phyloP scores from a whole-genome alignment of 1,284 basidiomycete genomes.

The Cutaneotrichosporon mucoides region DNA sequence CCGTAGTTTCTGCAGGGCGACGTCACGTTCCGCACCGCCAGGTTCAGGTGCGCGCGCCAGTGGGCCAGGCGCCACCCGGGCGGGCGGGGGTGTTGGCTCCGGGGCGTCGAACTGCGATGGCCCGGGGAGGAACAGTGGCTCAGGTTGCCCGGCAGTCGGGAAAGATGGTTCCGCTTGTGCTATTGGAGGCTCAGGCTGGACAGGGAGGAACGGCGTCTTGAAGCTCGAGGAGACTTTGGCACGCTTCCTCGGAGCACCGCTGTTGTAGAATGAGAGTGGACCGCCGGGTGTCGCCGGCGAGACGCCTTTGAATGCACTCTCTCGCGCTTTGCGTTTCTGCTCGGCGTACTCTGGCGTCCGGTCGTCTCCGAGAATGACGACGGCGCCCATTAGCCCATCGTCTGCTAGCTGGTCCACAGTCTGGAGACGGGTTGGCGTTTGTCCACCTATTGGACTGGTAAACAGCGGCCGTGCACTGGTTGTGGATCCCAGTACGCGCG shows the following conservation, averaged over 20 bases:
- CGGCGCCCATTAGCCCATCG: slow-evolving; percentile 14
- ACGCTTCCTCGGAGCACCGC: slow-evolving; percentile 2
- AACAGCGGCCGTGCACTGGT: neutral
- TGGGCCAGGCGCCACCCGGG: neutral
- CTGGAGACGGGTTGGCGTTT: neutral
- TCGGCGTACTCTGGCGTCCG: slow-evolving; percentile 15
- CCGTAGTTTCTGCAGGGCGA: slow-evolving; percentile 11
- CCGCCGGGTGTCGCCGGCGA: slow-evolving; percentile 23
- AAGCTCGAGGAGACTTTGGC: neutral
- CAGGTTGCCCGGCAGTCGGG: neutral
- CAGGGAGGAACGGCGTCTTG: slow-evolving; percentile 8
- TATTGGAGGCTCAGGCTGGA: neutral
- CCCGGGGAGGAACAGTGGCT: neutral
- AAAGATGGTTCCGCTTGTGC: neutral
- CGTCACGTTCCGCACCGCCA: neutral
- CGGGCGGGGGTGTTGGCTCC: neutral
- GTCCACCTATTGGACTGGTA: neutral
- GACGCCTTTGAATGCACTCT: slow-evolving; percentile 30
- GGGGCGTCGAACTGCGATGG: neutral
- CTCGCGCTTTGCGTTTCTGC: slow-evolving; percentile 27
- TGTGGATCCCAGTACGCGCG: neutral
- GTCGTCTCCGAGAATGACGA: slow-evolving; percentile 4
- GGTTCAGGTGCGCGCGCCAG: neutral
- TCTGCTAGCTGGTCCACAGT: slow-evolving; percentile 17
- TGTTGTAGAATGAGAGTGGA: slow-evolving; percentile 32